Conservation (phyloP, 164 flowering plant species). For the Umbilicus rupestris region DNA sequence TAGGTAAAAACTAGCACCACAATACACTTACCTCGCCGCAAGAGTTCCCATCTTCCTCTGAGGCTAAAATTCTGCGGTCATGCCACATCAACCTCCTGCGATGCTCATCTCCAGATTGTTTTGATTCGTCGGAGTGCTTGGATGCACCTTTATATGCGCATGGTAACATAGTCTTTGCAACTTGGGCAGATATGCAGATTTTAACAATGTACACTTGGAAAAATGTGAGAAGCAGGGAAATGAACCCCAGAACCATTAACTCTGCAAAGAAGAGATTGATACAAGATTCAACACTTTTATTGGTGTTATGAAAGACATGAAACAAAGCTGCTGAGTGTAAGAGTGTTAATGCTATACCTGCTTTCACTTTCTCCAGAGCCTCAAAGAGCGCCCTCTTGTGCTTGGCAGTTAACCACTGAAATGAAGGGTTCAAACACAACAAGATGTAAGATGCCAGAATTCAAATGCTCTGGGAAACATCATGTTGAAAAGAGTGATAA, state of each 20-base stretch:
- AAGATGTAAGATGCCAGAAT: neutral
- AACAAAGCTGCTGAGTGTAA: neutral
- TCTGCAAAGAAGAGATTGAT: constrained; percentile 33
- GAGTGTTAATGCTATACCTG: constrained; percentile 38
- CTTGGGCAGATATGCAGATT: constrained; percentile 38
- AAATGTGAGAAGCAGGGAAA: constrained; percentile 53
- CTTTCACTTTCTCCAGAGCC: constrained; percentile 87
- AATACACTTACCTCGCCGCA: constrained; percentile 19
- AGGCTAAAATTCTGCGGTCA: constrained; percentile 33
- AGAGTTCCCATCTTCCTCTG: neutral
- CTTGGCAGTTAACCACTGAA: constrained; percentile 65
- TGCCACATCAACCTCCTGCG: constrained; percentile 35
- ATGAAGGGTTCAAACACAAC: constrained; percentile 12
- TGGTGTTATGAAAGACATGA: neutral
- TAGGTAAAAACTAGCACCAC: constrained; percentile 28
- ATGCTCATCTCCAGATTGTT: constrained; percentile 16
- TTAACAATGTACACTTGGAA: constrained; percentile 38
- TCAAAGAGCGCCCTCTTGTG: constrained; percentile 68
- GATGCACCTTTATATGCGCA: constrained; percentile 16
- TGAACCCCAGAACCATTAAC: constrained; percentile 69
- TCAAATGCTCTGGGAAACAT: neutral
- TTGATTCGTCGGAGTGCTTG: neutral
- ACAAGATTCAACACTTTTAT: neutral
- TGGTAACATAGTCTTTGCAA: constrained; percentile 48
- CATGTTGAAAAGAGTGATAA: neutral